phyloP scores from a whole-genome alignment of 768 basidiomycete genomes.

The Exsudoporus frostii region DNA sequence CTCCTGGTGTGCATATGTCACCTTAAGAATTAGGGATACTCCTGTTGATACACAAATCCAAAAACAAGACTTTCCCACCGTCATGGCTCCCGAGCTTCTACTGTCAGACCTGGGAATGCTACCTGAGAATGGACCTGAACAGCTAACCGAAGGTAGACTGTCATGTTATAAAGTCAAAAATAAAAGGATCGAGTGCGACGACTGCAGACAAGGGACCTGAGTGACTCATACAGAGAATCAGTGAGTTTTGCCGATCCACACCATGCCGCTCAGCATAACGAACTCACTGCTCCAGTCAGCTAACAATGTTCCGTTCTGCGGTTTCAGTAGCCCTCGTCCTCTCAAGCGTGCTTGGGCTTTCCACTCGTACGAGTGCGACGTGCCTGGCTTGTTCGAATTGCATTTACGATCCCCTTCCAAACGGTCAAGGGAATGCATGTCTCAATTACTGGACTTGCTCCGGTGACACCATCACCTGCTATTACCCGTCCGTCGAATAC shows the following conservation, averaged over 20 bases:
- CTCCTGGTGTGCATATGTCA: background rate
- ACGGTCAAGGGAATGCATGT: background rate
- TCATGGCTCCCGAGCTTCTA: background rate
- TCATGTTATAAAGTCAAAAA: background rate
- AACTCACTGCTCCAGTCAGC: background rate
- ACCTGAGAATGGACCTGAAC: background rate
- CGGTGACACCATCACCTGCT: conserved; percentile 3
- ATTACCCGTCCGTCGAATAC: conserved; percentile 9
- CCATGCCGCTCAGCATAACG: background rate
- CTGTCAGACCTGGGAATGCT: background rate
- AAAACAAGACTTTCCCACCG: too few species aligned
- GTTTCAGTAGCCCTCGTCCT: background rate
- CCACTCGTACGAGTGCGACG: background rate
- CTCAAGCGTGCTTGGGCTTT: background rate
- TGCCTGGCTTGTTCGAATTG: conserved; percentile 4
- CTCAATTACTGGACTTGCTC: conserved; percentile 11
- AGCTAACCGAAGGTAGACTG: background rate
- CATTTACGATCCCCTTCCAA: background rate
- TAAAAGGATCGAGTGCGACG: background rate
- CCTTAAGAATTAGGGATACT: too few species aligned
- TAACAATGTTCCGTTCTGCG: background rate
- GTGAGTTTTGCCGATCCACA: background rate
- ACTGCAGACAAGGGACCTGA: background rate
- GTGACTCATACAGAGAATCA: background rate
- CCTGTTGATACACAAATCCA: too few species aligned